Conservation (phyloP, 108 stramenopile species). For the Thalassiosira profunda region DNA sequence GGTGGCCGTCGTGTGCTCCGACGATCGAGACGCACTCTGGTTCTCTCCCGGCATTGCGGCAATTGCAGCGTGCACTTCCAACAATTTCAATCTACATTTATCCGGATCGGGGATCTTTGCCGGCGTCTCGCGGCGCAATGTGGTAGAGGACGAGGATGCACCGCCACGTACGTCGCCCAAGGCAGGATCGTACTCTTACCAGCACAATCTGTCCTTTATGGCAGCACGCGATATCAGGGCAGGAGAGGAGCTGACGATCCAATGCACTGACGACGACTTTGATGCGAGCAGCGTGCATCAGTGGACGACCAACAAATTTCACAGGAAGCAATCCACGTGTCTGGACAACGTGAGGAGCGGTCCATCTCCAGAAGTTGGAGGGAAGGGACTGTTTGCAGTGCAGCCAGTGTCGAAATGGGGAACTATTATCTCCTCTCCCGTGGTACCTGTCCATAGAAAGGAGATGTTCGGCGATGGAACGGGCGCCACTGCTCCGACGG, state of each 20-base stretch:
- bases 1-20: conserved; percentile 24
- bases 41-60: conserved; percentile 51
- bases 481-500: conserved; percentile 6
- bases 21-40: conserved; percentile 22
- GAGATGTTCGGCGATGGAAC: conserved; percentile 35
- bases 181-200: conserved; percentile 58
- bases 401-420: conserved; percentile 14
- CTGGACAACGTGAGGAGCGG: conserved; percentile 37
- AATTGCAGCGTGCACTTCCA: conserved; percentile 56
- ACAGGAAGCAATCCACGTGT: conserved; percentile 48
- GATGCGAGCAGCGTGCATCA: conserved; percentile 27
- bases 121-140: conserved; percentile 17
- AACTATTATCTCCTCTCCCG: conserved; percentile 39
- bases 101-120: conserved; percentile 15
- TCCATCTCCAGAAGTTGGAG: neutral
- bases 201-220: conserved; percentile 33
- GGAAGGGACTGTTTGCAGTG: conserved; percentile 33
- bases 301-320: conserved; percentile 5
- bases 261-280: conserved; percentile 64
- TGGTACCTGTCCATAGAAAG: conserved; percentile 42
- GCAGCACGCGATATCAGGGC: conserved; percentile 57
- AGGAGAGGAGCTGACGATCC: conserved; percentile 64
- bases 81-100: conserved; percentile 37
- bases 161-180: conserved; percentile 19
- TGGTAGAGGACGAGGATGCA: conserved; percentile 14